A percentile compares a stretch with the other conserved stretches of the same genome.
Evolutionary conservation across 2,329 filamentous ascomycete genomes (phyloP).

Genomic region (Aureobasidium sp.): DNA sequence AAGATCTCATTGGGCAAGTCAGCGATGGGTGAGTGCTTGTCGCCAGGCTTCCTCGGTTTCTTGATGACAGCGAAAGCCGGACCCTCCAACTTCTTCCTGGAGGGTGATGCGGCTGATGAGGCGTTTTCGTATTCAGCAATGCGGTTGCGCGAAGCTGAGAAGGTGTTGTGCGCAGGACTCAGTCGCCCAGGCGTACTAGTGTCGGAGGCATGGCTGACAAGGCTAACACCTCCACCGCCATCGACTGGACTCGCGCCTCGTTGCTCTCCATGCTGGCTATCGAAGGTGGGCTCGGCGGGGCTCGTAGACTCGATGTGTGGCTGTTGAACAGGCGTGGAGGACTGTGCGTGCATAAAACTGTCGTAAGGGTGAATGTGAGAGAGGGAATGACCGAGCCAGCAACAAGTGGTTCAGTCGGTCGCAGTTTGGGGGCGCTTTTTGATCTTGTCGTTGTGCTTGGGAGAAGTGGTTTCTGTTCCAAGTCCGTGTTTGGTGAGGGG

Average conservation of each 20-base stretch:
- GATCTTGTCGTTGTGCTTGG: not conserved
- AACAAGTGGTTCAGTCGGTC: constrained; percentile 40
- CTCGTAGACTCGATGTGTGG: constrained; percentile 31
- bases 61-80: constrained; percentile 45
- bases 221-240: constrained; percentile 17
- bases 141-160: constrained; percentile 29
- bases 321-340: constrained; percentile 41
- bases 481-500: not conserved
- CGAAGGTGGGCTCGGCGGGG: constrained; percentile 24
- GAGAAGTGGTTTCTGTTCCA: not conserved
- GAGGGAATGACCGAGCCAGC: constrained; percentile 47
- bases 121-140: constrained; percentile 49
- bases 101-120: constrained; percentile 27
- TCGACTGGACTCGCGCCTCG: constrained; percentile 32
- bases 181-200: constrained; percentile 22
- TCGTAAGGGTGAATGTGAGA: constrained; percentile 26
- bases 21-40: constrained; percentile 41
- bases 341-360: constrained; percentile 59
- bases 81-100: constrained; percentile 32
- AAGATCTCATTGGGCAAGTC: constrained; percentile 84
- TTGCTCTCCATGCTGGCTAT: constrained; percentile 53
- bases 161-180: constrained; percentile 20
- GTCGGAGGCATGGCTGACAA: constrained; percentile 19
- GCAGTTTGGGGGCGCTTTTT: not conserved
- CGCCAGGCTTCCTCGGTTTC: constrained; percentile 34